A percentile compares a stretch with the other conserved stretches of the same genome.
Conservation (phyloP, 768 basidiomycete species). For the Mycena latifolia region DNA sequence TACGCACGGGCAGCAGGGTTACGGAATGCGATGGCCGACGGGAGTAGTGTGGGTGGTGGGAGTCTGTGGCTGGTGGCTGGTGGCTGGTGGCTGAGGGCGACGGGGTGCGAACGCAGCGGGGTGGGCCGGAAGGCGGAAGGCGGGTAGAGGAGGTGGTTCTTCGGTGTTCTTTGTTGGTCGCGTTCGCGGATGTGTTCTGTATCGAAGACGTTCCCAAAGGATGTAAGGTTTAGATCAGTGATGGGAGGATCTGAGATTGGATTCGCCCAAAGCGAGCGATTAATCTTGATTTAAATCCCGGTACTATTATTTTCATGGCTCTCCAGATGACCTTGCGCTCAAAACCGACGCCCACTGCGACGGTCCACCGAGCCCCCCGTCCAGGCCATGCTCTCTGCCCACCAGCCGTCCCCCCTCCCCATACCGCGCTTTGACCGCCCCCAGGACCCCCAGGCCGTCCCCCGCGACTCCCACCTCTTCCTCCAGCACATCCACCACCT, state of each 20-base stretch:
- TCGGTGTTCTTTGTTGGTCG: constrained; percentile 6
- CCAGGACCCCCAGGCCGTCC: constrained; percentile 29
- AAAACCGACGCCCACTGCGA: constrained; percentile 16
- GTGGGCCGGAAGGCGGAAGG: constrained; percentile 18
- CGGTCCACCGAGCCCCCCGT: neutral
- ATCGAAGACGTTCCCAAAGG: neutral
- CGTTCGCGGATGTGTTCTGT: constrained; percentile 5
- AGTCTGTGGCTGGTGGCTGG: too few species aligned
- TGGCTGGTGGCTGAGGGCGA: too few species aligned
- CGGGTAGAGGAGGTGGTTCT: neutral
- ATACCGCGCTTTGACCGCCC: constrained; percentile 38
- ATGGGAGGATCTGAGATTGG: neutral
- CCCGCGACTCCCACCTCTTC: constrained; percentile 33
- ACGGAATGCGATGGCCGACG: neutral
- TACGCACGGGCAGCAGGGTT: neutral
- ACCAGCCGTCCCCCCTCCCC: constrained; percentile 36
- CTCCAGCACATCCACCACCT: constrained; percentile 43
- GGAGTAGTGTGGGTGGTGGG: too few species aligned
- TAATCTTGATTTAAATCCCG: constrained; percentile 8
- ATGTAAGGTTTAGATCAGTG: neutral
- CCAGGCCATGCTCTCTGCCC: constrained; percentile 34
- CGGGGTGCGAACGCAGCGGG: constrained; percentile 15
- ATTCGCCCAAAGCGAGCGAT: neutral
- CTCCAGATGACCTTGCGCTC: constrained; percentile 14
- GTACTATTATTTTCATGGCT: constrained; percentile 3